These are phyloP conservation scores for Phytophthora brassicae DNA, from an alignment of 352 stramenopile genomes.

Conservation along the genomic window DNA sequence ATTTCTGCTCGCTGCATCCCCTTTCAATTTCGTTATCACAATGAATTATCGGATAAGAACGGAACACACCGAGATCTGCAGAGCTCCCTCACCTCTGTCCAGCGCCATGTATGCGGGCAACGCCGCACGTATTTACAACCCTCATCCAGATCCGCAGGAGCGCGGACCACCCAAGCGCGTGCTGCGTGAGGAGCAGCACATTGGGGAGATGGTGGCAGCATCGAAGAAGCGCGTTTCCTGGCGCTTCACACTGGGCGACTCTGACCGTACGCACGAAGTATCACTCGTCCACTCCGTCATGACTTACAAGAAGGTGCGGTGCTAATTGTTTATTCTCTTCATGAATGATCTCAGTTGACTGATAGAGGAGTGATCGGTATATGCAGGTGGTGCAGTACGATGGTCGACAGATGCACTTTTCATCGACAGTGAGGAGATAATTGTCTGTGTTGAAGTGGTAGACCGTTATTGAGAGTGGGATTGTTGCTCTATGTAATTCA, in stretches of 20 bases:
- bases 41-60: conserved; percentile 4
- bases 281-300: conserved; percentile 83
- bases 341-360: conserved; percentile 10
- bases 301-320: conserved; percentile 79
- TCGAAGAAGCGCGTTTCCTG: conserved; percentile 86
- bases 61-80: no score
- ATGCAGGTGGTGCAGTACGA: conserved; percentile 75
- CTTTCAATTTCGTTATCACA: conserved; percentile 17
- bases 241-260: conserved; percentile 81
- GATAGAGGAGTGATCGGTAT: not conserved
- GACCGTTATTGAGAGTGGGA: no score
- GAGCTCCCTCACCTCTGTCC: no score
- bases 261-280: conserved; percentile 72
- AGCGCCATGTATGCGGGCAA: conserved; percentile 59
- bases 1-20: conserved; percentile 17
- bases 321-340: not conserved
- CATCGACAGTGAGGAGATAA: conserved; percentile 51
- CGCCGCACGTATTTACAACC: conserved; percentile 70
- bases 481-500: conserved; percentile 10
- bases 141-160: conserved; percentile 66
- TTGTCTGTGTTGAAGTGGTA: no score
- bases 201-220: conserved; percentile 75
- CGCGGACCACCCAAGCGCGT: conserved; percentile 71
- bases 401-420: conserved; percentile 82
- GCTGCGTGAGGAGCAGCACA: conserved; percentile 70